phyloP scores from a whole-genome alignment of 1,284 basidiomycete species.

The Lentinus polychrous region DNA sequence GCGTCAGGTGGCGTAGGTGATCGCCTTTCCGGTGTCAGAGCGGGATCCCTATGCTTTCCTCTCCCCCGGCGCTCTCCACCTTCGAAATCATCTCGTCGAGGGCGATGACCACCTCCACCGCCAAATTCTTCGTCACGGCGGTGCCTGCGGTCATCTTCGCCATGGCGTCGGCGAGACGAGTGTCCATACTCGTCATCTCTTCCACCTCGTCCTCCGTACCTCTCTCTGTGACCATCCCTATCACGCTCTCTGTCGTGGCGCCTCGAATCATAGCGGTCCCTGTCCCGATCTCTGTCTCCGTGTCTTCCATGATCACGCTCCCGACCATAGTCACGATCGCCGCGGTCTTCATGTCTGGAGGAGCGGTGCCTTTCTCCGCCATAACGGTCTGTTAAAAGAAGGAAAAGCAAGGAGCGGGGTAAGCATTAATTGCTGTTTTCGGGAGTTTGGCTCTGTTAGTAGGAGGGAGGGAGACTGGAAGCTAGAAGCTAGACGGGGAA shows the following conservation, averaged over 20 bases:
- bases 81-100: constrained; percentile 27
- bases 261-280: constrained; percentile 20
- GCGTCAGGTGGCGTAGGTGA: constrained; percentile 90
- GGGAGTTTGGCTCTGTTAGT: constrained; percentile 21
- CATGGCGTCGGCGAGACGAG: constrained; percentile 34
- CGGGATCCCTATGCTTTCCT: constrained; percentile 32
- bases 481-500: constrained; percentile 1
- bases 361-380: constrained; percentile 48
- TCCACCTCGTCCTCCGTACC: constrained; percentile 19
- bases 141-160: constrained; percentile 29
- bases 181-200: constrained; percentile 32
- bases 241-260: constrained; percentile 32
- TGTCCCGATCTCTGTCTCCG: constrained; percentile 33
- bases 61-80: constrained; percentile 30
- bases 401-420: constrained; percentile 5
- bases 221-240: constrained; percentile 31
- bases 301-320: constrained; percentile 29
- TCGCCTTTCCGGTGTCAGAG: constrained; percentile 68
- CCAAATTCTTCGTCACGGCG: constrained; percentile 41
- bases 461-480: constrained; percentile 9
- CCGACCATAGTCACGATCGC: constrained; percentile 16
- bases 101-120: constrained; percentile 25
- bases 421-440: constrained; percentile 8
- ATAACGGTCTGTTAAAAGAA: constrained; percentile 21
- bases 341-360: constrained; percentile 44